A percentile compares a stretch with the other conserved stretches of the same genome.
These are phyloP conservation scores for Marsdenia floribunda DNA, from an alignment of 257 asterid genomes.

Conservation along the genomic window DNA sequence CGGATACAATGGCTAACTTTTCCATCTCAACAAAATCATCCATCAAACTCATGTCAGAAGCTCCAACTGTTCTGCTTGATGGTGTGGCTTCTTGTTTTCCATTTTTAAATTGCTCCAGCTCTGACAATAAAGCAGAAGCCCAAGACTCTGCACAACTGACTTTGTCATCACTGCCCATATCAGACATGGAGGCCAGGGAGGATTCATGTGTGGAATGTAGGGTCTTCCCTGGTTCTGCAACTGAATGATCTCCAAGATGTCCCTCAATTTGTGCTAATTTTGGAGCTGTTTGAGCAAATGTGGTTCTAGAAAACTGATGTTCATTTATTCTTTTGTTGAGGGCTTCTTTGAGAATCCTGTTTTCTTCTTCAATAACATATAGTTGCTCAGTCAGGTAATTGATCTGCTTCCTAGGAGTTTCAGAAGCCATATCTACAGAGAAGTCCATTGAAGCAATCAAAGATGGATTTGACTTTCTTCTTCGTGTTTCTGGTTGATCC, in stretches of 20 bases:
- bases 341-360: conserved; percentile 44
- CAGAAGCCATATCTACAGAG: conserved; percentile 27
- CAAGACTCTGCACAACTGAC: conserved; percentile 60
- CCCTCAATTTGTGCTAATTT: conserved; percentile 24
- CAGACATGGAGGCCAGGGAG: conserved; percentile 44
- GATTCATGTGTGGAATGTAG: conserved; percentile 25
- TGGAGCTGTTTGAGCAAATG: conserved; percentile 25
- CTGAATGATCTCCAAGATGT: conserved; percentile 20
- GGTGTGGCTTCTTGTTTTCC: conserved; percentile 35
- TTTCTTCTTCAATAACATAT: conserved; percentile 53
- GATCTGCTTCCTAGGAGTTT: conserved; percentile 31
- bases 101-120: conserved; percentile 52
- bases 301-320: conserved; percentile 20
- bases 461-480: conserved; percentile 43
- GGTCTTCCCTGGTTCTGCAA: conserved; percentile 28
- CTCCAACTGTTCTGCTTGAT: conserved; percentile 34
- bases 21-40: conserved; percentile 96
- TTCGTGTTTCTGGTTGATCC: conserved; percentile 37
- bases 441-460: conserved; percentile 33
- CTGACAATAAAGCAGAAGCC: conserved; percentile 60
- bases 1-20: conserved; percentile 53
- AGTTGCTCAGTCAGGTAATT: conserved; percentile 46
- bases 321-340: conserved; percentile 33
- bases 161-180: conserved; percentile 63
- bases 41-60: conserved; percentile 69